phyloP scores from a whole-genome alignment of 2,329 filamentous ascomycete genomes.

The Stachybotrys chartarum region DNA sequence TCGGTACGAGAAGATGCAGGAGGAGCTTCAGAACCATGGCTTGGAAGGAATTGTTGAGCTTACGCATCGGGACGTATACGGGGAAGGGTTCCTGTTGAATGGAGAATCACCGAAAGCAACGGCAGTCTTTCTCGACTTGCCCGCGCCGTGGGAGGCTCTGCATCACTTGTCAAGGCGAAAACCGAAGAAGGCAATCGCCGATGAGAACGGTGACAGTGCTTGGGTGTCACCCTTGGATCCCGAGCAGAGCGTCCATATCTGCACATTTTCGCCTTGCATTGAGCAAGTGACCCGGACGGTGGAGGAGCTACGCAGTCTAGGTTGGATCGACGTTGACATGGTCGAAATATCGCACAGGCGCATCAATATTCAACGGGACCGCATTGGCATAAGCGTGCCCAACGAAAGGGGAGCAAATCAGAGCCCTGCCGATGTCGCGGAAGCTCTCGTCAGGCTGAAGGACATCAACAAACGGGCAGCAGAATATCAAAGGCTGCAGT shows the following conservation, averaged over 20 bases:
- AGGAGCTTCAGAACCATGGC: constrained; percentile 63
- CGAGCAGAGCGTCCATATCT: constrained; percentile 66
- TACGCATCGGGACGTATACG: constrained; percentile 74
- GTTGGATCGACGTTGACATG: constrained; percentile 92
- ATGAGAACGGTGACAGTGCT: constrained; percentile 12
- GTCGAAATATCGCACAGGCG: constrained; percentile 77
- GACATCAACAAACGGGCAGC: constrained; percentile 65
- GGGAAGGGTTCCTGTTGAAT: constrained; percentile 61
- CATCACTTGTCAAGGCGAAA: constrained; percentile 60
- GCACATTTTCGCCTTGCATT: constrained; percentile 94
- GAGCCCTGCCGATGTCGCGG: constrained; percentile 65
- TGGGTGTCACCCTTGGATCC: constrained; percentile 64
- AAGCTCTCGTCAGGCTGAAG: constrained; percentile 67
- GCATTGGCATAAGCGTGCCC: constrained; percentile 59
- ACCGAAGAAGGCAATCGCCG: constrained; percentile 14
- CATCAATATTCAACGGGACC: constrained; percentile 75
- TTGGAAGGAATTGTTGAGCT: constrained; percentile 61
- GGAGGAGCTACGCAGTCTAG: constrained; percentile 67
- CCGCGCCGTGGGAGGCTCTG: constrained; percentile 73
- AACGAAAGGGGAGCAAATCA: constrained; percentile 65
- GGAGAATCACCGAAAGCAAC: constrained; percentile 56
- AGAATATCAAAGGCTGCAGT: constrained; percentile 48
- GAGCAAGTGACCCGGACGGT: constrained; percentile 90
- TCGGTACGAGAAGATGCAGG: constrained; percentile 59
- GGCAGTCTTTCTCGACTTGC: constrained; percentile 72